Conservation (phyloP, 2,329 filamentous ascomycete genomes). For the Xenosphaeropsis pyriputrescens region DNA sequence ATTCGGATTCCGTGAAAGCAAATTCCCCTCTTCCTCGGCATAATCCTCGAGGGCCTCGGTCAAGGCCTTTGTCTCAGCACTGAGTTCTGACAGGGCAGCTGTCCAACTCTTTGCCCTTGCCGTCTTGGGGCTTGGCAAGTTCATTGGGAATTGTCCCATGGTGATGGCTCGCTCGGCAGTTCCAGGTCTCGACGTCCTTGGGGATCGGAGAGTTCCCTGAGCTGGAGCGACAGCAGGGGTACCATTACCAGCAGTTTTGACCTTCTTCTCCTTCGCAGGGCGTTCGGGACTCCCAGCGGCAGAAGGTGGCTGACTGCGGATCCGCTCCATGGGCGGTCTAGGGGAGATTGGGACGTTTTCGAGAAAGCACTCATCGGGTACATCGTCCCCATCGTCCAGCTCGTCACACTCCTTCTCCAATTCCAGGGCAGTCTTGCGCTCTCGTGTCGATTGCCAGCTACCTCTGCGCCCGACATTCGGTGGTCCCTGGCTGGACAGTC, state of each 20-base stretch:
- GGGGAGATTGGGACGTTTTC: conserved; percentile 76
- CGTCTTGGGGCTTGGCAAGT: conserved; percentile 26
- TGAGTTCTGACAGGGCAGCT: conserved; percentile 52
- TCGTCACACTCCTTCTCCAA: conserved; percentile 65
- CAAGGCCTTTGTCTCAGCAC: conserved; percentile 55
- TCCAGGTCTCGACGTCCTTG: conserved; percentile 23
- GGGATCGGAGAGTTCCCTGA: conserved; percentile 34
- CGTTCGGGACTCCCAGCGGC: conserved; percentile 19
- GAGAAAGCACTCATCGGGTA: conserved; percentile 65
- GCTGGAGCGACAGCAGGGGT: conserved; percentile 44
- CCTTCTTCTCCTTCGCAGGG: conserved; percentile 13
- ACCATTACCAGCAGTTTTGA: conserved; percentile 37
- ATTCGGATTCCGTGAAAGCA: conserved; percentile 5
- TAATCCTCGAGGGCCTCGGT: conserved; percentile 74
- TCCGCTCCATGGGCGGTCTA: conserved; percentile 40
- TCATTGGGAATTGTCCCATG: conserved; percentile 46
- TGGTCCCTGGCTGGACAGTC: not conserved
- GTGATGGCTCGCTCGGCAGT: conserved; percentile 9
- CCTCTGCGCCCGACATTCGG: conserved; percentile 28
- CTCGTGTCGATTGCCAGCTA: conserved; percentile 55
- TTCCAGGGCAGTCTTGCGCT: conserved; percentile 53
- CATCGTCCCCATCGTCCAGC: conserved; percentile 56
- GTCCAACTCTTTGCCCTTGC: conserved; percentile 62
- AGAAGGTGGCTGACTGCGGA: conserved; percentile 36
- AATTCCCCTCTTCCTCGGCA: conserved; percentile 47